Conservation (phyloP, 768 basidiomycete species). For the Termitomyces sp. region DNA sequence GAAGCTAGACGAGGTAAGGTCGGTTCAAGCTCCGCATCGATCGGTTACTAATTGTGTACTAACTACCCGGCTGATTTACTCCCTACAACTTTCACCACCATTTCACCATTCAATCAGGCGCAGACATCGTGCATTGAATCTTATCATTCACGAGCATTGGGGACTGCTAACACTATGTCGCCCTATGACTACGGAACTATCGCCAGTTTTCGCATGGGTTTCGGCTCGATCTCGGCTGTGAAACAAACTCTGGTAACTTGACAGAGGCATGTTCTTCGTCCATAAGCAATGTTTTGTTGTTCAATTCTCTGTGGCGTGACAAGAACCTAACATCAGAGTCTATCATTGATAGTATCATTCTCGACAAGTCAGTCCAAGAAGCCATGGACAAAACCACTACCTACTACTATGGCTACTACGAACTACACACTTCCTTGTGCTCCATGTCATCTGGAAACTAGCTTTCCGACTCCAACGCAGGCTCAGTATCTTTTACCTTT, state of each 20-base stretch:
- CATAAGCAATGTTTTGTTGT: not conserved
- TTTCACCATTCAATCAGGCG: not conserved
- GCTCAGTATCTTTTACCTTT: not conserved
- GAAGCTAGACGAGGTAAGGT: not conserved
- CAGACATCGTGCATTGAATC: not conserved
- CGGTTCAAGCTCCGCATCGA: not conserved
- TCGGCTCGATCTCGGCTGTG: not conserved
- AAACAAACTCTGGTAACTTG: not conserved
- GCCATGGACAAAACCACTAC: not conserved
- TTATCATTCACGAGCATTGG: not conserved
- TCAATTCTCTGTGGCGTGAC: not conserved
- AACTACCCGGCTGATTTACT: not conserved
- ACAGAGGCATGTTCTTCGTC: not conserved
- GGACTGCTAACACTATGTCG: not conserved
- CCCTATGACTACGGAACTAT: constrained; percentile 2
- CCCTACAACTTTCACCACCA: not conserved
- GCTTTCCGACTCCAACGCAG: not conserved
- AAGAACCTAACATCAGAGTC: not conserved
- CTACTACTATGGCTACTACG: too few relatives aligned
- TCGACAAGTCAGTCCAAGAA: not conserved
- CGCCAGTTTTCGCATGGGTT: not conserved
- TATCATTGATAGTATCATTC: constrained; percentile 10
- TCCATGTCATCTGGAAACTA: not conserved
- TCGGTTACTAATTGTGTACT: not conserved
- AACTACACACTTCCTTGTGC: not conserved